A percentile compares a stretch with the other conserved stretches of the same genome.
Conservation (phyloP, 129 eudicot genomes). For the Sambucus nigra region DNA sequence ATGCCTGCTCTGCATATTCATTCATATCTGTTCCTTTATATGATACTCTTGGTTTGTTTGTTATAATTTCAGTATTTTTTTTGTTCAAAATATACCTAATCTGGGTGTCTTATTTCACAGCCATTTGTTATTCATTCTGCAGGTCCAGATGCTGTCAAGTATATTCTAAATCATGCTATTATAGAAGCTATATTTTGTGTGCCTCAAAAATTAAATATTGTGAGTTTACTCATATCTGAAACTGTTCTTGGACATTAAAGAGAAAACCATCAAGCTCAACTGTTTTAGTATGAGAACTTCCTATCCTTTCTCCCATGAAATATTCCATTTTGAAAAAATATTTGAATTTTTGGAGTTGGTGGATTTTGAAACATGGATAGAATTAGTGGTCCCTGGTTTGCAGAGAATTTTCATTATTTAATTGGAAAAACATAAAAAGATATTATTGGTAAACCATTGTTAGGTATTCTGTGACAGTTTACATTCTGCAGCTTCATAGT, state of each 20-base stretch:
- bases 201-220: constrained; percentile 54
- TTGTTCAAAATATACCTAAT: neutral
- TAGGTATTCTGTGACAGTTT: too few species aligned
- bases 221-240: constrained; percentile 23
- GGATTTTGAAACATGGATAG: too few species aligned
- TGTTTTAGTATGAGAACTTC: too few species aligned
- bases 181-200: constrained; percentile 82
- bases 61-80: neutral
- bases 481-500: too few species aligned
- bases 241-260: neutral
- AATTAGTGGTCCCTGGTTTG: too few species aligned
- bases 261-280: too few species aligned
- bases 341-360: too few species aligned
- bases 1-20: constrained; percentile 86
- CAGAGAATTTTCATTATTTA: too few species aligned
- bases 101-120: constrained; percentile 1
- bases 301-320: too few species aligned
- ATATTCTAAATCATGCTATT: constrained; percentile 71
- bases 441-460: too few species aligned
- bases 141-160: constrained; percentile 94
- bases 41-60: constrained; percentile 63
- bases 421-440: too few species aligned
- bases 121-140: constrained; percentile 13
- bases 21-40: constrained; percentile 68
- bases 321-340: too few species aligned